A percentile compares a stretch with the other conserved stretches of the same genome.
phyloP scores from a whole-genome alignment of 306 rosid species.

The Cucumis sativus region DNA sequence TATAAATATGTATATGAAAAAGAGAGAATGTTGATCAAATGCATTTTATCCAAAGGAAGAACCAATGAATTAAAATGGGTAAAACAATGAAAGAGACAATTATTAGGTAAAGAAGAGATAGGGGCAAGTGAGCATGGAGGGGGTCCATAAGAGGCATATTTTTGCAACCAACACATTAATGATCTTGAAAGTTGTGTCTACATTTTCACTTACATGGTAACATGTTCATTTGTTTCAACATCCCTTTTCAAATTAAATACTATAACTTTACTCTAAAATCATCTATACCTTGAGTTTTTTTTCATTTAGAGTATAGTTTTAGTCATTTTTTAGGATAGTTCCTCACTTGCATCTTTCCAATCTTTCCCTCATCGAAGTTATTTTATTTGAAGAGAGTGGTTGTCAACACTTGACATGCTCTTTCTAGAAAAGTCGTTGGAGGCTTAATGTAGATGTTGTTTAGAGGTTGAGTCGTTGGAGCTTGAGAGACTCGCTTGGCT shows the following conservation, averaged over 20 bases:
- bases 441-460: no score
- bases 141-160: background rate
- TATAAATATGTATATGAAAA: no score
- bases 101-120: background rate
- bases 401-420: no score
- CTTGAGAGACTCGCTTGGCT: no score
- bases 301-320: background rate
- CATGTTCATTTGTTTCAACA: background rate
- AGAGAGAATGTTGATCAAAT: background rate
- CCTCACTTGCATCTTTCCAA: no score
- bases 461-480: no score
- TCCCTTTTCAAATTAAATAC: background rate
- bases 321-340: no score
- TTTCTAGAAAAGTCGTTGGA: no score
- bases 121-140: conserved; percentile 2
- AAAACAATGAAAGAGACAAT: background rate
- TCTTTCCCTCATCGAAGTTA: no score
- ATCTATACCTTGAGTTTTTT: background rate
- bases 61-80: background rate
- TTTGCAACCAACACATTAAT: background rate
- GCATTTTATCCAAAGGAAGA: background rate
- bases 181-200: conserved; percentile 3
- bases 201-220: background rate
- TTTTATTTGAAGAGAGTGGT: no score
- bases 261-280: background rate